These are phyloP conservation scores for Vigna reflexopilosa DNA, from an alignment of 306 rosid species.

Conservation along the genomic window DNA sequence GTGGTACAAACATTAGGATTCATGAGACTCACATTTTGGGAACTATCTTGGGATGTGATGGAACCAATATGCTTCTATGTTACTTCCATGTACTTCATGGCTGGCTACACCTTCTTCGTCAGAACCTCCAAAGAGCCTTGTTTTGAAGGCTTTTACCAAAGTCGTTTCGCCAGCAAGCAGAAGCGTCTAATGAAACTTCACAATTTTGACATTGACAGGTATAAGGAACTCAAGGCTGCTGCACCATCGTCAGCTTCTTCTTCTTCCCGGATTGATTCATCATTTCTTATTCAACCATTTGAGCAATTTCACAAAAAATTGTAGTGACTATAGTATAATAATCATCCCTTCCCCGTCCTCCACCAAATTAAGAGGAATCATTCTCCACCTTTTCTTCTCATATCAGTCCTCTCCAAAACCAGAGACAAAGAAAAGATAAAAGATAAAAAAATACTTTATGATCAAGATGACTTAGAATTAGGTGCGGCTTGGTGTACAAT, in stretches of 20 bases:
- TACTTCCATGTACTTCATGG: slow-evolving; percentile 78
- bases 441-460: background rate
- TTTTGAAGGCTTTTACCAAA: slow-evolving; percentile 72
- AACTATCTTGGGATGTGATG: slow-evolving; percentile 93
- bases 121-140: slow-evolving; percentile 82
- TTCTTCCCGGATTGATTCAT: slow-evolving; percentile 14
- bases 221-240: slow-evolving; percentile 60
- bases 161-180: slow-evolving; percentile 70
- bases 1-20: slow-evolving; percentile 61
- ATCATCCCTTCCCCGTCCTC: background rate
- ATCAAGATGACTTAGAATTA: slow-evolving; percentile 37
- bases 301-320: slow-evolving; percentile 12
- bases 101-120: slow-evolving; percentile 74
- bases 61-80: slow-evolving; percentile 86
- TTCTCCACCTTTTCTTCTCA: background rate
- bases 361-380: background rate
- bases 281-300: background rate
- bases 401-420: background rate
- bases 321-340: background rate
- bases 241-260: background rate
- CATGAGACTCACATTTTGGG: slow-evolving; percentile 98
- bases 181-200: slow-evolving; percentile 63
- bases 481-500: slow-evolving; percentile 52
- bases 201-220: slow-evolving; percentile 69
- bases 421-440: background rate